Evolutionary conservation across 1,284 basidiomycete species (phyloP).

Genomic region (Trametes polyzona): DNA sequence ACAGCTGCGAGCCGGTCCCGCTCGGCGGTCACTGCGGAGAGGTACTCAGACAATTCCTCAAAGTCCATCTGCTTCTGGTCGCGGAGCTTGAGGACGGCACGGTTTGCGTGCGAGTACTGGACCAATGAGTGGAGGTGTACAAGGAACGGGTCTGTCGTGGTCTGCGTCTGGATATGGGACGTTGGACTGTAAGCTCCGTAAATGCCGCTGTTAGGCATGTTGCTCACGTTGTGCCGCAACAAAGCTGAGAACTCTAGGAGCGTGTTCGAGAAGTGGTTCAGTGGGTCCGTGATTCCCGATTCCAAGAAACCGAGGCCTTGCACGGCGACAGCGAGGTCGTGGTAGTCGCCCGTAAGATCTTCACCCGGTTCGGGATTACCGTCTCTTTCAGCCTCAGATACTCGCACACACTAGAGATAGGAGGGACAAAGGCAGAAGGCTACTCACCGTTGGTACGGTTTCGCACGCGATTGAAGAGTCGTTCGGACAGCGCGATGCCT

Average conservation of each 20-base stretch:
- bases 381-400: constrained; percentile 82
- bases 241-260: constrained; percentile 91
- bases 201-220: too few relatives aligned
- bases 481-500: constrained; percentile 79
- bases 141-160: constrained; percentile 86
- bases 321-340: constrained; percentile 93
- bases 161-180: constrained; percentile 87
- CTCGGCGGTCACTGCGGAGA: constrained; percentile 89
- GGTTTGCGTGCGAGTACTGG: constrained; percentile 88
- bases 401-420: constrained; percentile 38
- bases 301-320: constrained; percentile 98
- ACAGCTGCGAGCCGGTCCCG: constrained; percentile 90
- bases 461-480: constrained; percentile 77
- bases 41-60: constrained; percentile 95
- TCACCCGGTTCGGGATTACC: constrained; percentile 73
- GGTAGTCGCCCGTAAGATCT: constrained; percentile 97
- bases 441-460: constrained; percentile 86
- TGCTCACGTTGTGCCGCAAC: constrained; percentile 78
- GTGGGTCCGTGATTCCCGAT: constrained; percentile 94
- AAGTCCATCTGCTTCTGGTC: constrained; percentile 99
- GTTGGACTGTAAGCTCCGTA: background rate
- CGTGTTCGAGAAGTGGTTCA: constrained; percentile 96
- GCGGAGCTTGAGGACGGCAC: constrained; percentile 89
- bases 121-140: constrained; percentile 88
- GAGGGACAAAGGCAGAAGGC: constrained; percentile 27